Conservation (phyloP, 2,329 filamentous ascomycete genomes). For the Fusarium papillatum region DNA sequence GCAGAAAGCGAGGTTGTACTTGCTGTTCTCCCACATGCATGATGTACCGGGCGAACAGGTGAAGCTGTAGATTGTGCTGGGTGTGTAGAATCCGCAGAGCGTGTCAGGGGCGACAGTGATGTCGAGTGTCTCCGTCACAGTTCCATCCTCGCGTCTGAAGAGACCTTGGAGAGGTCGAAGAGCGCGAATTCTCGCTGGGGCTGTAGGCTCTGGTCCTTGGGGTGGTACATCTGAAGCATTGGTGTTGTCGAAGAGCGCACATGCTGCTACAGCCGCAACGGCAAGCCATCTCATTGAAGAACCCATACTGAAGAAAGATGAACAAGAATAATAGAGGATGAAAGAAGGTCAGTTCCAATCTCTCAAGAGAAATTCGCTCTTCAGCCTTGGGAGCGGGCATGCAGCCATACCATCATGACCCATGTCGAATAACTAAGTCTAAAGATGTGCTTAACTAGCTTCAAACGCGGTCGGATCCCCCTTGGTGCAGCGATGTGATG, state of each 20-base stretch:
- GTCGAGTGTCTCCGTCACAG: conserved; percentile 14
- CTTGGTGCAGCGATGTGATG: conserved; percentile 15
- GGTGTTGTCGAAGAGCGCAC: conserved; percentile 12
- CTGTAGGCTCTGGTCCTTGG: conserved; percentile 27
- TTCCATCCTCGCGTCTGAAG: conserved; percentile 11
- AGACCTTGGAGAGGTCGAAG: background rate
- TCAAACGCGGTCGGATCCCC: conserved; percentile 17
- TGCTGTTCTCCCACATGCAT: conserved; percentile 31
- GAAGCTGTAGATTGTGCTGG: conserved; percentile 15
- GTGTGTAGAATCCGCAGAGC: conserved; percentile 20
- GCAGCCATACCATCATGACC: background rate
- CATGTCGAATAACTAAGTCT: conserved; percentile 7
- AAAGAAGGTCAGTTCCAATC: background rate
- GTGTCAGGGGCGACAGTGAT: conserved; percentile 20
- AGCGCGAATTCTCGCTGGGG: conserved; percentile 6
- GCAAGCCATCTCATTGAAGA: conserved; percentile 27
- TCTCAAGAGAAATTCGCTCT: background rate
- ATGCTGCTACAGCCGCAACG: conserved; percentile 19
- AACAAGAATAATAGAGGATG: background rate
- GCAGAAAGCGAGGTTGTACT: conserved; percentile 33
- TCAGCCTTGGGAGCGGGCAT: conserved; percentile 13
- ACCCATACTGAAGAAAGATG: conserved; percentile 4
- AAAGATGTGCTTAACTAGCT: conserved; percentile 10
- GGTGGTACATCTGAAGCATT: conserved; percentile 19
- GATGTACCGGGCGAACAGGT: conserved; percentile 9